phyloP scores from a whole-genome alignment of 768 basidiomycete species.

The Tulasnella sp. region DNA sequence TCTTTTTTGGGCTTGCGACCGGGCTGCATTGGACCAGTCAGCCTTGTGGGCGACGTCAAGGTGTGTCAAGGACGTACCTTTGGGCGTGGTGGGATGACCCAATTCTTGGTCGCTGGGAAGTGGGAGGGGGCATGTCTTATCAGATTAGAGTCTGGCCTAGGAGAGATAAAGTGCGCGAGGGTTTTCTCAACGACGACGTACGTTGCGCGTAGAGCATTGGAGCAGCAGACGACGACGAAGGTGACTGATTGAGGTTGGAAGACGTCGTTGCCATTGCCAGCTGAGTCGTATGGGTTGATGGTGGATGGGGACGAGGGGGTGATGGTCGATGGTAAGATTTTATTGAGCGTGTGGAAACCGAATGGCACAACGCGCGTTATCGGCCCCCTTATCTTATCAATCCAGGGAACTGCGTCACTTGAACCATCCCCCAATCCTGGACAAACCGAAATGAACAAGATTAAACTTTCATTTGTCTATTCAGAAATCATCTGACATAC shows the following conservation, averaged over 20 bases:
- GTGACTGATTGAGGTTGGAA: neutral
- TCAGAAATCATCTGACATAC: neutral
- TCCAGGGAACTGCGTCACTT: neutral
- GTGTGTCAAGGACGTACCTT: constrained; percentile 27
- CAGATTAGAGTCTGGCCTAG: constrained; percentile 5
- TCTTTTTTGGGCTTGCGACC: constrained; percentile 83
- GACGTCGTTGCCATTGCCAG: neutral
- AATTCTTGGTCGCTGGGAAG: constrained; percentile 67
- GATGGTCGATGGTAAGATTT: neutral
- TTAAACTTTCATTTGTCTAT: neutral
- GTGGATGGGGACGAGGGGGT: neutral
- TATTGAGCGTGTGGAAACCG: neutral
- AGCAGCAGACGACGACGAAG: neutral
- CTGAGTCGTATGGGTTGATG: neutral
- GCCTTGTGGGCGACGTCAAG: neutral
- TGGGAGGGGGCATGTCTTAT: constrained; percentile 18
- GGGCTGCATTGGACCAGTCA: constrained; percentile 27
- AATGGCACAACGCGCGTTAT: neutral
- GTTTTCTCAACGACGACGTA: neutral
- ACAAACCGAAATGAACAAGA: neutral
- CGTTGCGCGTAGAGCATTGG: neutral
- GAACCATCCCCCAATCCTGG: neutral
- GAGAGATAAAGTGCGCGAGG: neutral
- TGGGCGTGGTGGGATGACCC: constrained; percentile 77
- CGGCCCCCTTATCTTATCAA: neutral